Conservation (phyloP, 73 alveolate species). For the Uronychia setigera region DNA sequence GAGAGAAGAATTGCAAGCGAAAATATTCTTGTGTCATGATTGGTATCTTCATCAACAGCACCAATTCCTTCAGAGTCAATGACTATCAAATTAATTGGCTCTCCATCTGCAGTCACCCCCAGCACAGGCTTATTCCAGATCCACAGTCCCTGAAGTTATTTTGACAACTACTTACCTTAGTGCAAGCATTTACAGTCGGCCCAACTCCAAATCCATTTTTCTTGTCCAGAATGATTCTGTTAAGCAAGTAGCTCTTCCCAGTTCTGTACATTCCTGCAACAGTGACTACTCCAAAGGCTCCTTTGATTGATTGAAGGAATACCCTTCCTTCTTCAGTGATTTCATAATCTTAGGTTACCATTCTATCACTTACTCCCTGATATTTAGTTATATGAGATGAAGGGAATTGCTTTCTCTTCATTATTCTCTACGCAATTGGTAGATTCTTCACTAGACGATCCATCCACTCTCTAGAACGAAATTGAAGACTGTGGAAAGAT, state of each 20-base stretch:
- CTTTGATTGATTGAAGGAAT: slow-evolving; percentile 69
- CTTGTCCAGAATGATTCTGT: slow-evolving; percentile 88
- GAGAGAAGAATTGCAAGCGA: slow-evolving; percentile 82
- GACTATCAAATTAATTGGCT: slow-evolving; percentile 71
- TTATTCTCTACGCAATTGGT: too few relatives aligned
- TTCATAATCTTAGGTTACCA: slow-evolving; percentile 33
- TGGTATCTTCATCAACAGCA: slow-evolving; percentile 92
- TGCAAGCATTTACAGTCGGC: slow-evolving; percentile 85
- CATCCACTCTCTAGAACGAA: too few relatives aligned
- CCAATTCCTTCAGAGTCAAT: slow-evolving; percentile 94
- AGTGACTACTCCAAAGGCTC: slow-evolving; percentile 89
- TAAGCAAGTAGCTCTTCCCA: slow-evolving; percentile 95
- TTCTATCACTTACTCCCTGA: slow-evolving; percentile 17
- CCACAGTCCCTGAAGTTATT: slow-evolving; percentile 67
- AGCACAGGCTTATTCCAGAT: slow-evolving; percentile 87
- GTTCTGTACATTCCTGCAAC: slow-evolving; percentile 97
- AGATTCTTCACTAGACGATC: too few relatives aligned
- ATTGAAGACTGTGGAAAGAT: too few relatives aligned
- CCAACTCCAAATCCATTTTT: slow-evolving; percentile 76
- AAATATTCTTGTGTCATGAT: slow-evolving; percentile 94
- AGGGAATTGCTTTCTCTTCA: slow-evolving; percentile 51
- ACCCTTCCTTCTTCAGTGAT: slow-evolving; percentile 83
- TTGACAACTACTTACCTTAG: slow-evolving; percentile 49
- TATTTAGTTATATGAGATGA: slow-evolving; percentile 27
- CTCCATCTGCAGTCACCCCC: slow-evolving; percentile 78